Base-by-base conservation (phyloP, 2,329 filamentous ascomycete species). In the Penicillium occitanis region DNA sequence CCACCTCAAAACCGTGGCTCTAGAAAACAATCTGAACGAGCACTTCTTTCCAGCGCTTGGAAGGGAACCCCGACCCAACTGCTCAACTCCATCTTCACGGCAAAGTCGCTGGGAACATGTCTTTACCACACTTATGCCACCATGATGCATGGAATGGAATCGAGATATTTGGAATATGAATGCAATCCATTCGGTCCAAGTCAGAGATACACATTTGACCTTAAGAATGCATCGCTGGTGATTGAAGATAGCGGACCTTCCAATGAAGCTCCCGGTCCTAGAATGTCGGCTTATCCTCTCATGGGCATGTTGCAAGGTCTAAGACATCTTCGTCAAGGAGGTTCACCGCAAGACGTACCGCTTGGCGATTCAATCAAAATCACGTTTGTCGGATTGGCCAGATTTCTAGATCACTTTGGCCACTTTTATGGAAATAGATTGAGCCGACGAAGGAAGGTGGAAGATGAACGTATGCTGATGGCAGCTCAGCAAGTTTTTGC, bases 341-440 rank as follows among this genome's bases (percentile, higher is more conserved):
- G 10, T 11, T 5, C 3, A 13, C 17, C 4, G 5, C 7, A 40
- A 10, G 28, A 30, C 48, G 14, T 14, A 61, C 10, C n/a, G 17
- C 8, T 17, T 25, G 44, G 22, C 30, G 35, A 35, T 22, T n/a
- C 59, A 6, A 48, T 30, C 1, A 30, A 35, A 30, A n/a, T 61
- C 8, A 61, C 59, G 25, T 50, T 37, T 19, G 59, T 50, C 5
- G 59, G 59, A 17, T 17, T 61, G 6, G 59, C 44, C 35, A 30
- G 17, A 14, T 61, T 61, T 22, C 8, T 61, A 13, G 59, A 61
- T 25, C 59, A 61, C 17, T 61, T 61, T 50, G 42, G 42, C n/a
- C 42, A 61, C 19, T 35, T 61, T 33, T 61, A 61, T 50, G 59
- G 59, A 8, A 61, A 61, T 13, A 50, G 5, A 50, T 25, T 61